Conservation (phyloP, 2,329 filamentous ascomycete genomes). For the Exophiala aquamarina region DNA sequence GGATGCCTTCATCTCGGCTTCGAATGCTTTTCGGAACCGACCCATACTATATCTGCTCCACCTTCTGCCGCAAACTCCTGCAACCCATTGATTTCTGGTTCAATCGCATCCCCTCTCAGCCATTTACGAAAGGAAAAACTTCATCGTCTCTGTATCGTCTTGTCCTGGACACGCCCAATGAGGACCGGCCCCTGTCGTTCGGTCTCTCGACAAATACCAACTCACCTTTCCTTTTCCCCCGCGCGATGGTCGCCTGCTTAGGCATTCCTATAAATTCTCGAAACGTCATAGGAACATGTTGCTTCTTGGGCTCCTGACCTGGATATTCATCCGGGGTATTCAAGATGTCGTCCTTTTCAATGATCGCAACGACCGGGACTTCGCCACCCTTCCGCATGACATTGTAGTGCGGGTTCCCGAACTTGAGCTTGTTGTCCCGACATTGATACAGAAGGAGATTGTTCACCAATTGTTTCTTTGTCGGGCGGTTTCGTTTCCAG, state of each 20-base stretch:
- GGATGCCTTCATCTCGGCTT: no score
- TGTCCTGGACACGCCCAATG: not conserved
- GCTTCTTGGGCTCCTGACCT: not conserved
- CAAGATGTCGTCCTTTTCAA: conserved; percentile 7
- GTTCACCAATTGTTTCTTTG: conserved; percentile 13
- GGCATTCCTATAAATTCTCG: conserved; percentile 22
- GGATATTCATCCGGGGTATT: not conserved
- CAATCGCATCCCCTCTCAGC: not conserved
- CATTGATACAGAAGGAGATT: conserved; percentile 18
- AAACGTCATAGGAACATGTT: conserved; percentile 18
- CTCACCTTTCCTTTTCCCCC: conserved; percentile 8
- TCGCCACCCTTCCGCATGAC: conserved; percentile 10
- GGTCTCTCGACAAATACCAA: conserved; percentile 24
- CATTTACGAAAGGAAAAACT: conserved; percentile 21
- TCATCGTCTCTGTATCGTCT: conserved; percentile 16
- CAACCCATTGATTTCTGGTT: no score
- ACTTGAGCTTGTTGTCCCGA: conserved; percentile 9
- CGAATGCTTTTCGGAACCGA: no score
- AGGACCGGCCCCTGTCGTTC: not conserved
- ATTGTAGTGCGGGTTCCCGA: conserved; percentile 23
- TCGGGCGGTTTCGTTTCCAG: not conserved
- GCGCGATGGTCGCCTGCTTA: conserved; percentile 13
- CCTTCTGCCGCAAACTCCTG: no score
- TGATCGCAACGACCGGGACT: conserved; percentile 6
- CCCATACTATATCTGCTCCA: no score